Conservation (phyloP, 768 basidiomycete species). For the Clathrus columnatus region DNA sequence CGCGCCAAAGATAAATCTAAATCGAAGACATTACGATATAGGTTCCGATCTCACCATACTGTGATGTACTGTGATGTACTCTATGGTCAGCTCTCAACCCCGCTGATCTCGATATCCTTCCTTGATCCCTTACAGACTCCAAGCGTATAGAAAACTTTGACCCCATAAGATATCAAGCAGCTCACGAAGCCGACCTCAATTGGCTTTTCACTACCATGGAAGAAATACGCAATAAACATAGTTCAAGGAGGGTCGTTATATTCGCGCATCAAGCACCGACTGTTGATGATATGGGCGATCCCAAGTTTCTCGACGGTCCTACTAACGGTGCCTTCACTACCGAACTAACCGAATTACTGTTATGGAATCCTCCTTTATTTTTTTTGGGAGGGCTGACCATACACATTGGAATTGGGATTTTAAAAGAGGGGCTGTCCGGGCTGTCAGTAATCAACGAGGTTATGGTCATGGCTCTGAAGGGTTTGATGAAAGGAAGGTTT, state of each 20-base stretch:
- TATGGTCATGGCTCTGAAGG: neutral
- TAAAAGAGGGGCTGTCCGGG: constrained; percentile 9
- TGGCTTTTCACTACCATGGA: constrained; percentile 25
- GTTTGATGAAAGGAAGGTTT: neutral
- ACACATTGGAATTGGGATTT: constrained; percentile 16
- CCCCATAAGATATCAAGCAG: constrained; percentile 14
- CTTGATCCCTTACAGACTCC: constrained; percentile 26
- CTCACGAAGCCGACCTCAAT: constrained; percentile 21
- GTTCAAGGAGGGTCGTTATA: constrained; percentile 23
- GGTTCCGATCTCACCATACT: constrained; percentile 25
- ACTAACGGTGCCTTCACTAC: neutral
- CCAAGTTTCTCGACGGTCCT: constrained; percentile 9
- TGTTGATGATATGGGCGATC: constrained; percentile 24
- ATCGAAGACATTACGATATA: constrained; percentile 26
- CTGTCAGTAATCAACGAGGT: constrained; percentile 14
- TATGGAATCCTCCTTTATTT: neutral
- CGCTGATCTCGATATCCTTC: constrained; percentile 20
- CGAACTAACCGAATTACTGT: neutral
- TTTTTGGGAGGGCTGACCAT: constrained; percentile 14
- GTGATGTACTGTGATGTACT: constrained; percentile 34
- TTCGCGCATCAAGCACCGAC: constrained; percentile 36
- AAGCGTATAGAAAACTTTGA: constrained; percentile 21
- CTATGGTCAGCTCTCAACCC: constrained; percentile 28
- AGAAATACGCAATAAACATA: constrained; percentile 16
- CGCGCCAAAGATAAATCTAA: constrained; percentile 11